Percentiles rank a stretch among this genome's conserved stretches.
Conservation (phyloP, 2,329 filamentous ascomycete species). For the Chaetoscypha palmicola region DNA sequence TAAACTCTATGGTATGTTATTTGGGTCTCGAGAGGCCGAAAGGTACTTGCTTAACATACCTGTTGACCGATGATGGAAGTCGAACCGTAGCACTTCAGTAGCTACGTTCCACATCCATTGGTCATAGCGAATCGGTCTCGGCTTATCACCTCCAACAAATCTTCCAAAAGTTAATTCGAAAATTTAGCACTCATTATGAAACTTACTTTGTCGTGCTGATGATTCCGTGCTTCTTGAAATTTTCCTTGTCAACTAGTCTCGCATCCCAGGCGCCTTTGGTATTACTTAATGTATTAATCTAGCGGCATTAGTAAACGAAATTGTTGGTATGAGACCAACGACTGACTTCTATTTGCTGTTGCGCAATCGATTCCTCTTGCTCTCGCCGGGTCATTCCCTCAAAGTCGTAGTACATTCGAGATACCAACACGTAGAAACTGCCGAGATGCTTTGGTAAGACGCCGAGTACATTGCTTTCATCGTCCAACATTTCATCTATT, state of each 20-base stretch:
- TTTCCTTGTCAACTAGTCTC: conserved; percentile 4
- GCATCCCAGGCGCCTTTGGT: neutral
- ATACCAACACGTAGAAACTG: neutral
- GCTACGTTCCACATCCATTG: neutral
- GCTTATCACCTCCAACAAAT: conserved; percentile 1
- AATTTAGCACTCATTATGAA: conserved; percentile 1
- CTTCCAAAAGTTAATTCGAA: conserved; percentile 1
- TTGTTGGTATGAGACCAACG: too few relatives aligned
- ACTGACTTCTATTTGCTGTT: too few relatives aligned
- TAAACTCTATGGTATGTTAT: neutral
- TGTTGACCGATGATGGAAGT: conserved; percentile 5
- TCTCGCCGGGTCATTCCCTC: neutral
- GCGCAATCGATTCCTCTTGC: too few relatives aligned
- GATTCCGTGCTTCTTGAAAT: conserved; percentile 9
- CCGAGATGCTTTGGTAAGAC: neutral
- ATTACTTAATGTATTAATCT: too few relatives aligned
- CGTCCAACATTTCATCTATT: neutral
- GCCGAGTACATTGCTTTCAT: conserved; percentile 2
- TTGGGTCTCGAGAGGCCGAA: too few relatives aligned
- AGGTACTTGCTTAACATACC: conserved; percentile 4
- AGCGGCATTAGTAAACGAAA: too few relatives aligned
- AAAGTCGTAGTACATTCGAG: neutral
- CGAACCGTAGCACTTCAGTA: neutral
- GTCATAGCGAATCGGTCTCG: neutral
- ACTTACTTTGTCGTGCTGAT: conserved; percentile 2